These are phyloP conservation scores for Teunomyces barrocoloradensis DNA, from an alignment of 805 yeast species.

Conservation along the genomic window DNA sequence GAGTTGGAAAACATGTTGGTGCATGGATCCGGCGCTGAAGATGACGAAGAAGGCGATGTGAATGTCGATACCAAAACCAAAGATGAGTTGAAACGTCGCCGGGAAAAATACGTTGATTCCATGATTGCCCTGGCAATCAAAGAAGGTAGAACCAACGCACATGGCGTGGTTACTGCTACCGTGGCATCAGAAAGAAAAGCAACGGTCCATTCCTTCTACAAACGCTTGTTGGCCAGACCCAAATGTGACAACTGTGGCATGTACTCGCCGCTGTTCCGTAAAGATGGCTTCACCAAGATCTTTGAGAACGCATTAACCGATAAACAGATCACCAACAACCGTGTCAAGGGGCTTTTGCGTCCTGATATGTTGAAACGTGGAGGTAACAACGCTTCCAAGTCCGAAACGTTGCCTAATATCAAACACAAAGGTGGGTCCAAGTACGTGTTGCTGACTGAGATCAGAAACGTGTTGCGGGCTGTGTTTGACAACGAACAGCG, in stretches of 20 bases:
- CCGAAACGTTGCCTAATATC: slow-evolving; percentile 41
- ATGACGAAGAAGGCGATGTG: slow-evolving; percentile 47
- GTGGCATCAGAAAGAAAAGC: slow-evolving; percentile 84
- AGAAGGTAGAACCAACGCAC: slow-evolving; percentile 66
- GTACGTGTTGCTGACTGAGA: slow-evolving; percentile 84
- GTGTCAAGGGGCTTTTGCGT: slow-evolving; percentile 75
- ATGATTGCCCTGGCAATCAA: slow-evolving; percentile 70
- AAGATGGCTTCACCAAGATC: slow-evolving; percentile 90
- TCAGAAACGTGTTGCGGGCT: slow-evolving; percentile 70
- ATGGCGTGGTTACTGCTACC: slow-evolving; percentile 78
- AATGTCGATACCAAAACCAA: slow-evolving; percentile 39
- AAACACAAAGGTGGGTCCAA: slow-evolving; percentile 73
- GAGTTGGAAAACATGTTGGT: slow-evolving; percentile 64
- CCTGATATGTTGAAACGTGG: slow-evolving; percentile 61
- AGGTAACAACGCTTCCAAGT: slow-evolving; percentile 4
- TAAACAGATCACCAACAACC: slow-evolving; percentile 76
- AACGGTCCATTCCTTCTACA: slow-evolving; percentile 71
- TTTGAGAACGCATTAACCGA: slow-evolving; percentile 85
- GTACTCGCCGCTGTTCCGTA: slow-evolving; percentile 91
- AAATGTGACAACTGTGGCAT: slow-evolving; percentile 95
- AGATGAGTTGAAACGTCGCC: slow-evolving; percentile 50
- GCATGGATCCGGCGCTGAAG: slow-evolving; percentile 38
- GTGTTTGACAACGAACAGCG: slow-evolving; percentile 74
- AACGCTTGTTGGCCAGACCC: slow-evolving; percentile 67
- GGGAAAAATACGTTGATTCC: slow-evolving; percentile 69